Evolutionary conservation across 2,329 filamentous ascomycete genomes (phyloP), one percentile per base, ranked within the genome.

Genomic region (Pseudonectria foliicola): DNA sequence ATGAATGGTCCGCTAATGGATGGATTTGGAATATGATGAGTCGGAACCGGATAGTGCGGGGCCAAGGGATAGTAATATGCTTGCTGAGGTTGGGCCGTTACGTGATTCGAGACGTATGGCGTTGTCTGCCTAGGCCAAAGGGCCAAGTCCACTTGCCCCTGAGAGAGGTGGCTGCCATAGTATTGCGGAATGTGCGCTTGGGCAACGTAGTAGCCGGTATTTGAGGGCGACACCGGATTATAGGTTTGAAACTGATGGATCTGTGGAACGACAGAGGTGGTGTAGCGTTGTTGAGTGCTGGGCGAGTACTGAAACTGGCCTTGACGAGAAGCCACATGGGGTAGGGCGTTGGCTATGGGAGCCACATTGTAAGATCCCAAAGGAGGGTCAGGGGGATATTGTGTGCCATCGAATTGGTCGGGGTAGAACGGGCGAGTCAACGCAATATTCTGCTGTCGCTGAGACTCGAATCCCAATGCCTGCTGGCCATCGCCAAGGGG

Each of bases 201-300:
- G 7, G 63, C 58, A 34, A 67, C 42, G 40, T 74, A 75, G 43
- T 69, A 75, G 15, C 61, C 61, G 31, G 67, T 68, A 13, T 52
- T 55, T 14, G 56, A 40, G 39, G 68, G 52, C 12, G 57, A 50
- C 45, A 71, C 59, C 15, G 53, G 42, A 7, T 51, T 46, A 37
- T 64, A 64, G 1, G 54, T 54, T 10, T 56, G 52, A 37, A 62
- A 73, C 27, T 64, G 66, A 13, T 59, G 41, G 47, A 68, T 60
- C 23, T 61, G 59, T 16, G 53, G 60, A 35, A 66, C 56, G 16
- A 55, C 44, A 50, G 57, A 27, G 43, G 59, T 40, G 37, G 53
- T 53, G 42, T 55, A 62, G 27, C 55, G 55, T 31, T 54, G 59
- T 28, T 58, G 60, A 27, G 49, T 50, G 23, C 50, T 54, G 24